Conservation (phyloP, 1,284 basidiomycete species). For the Moniliella sp. region DNA sequence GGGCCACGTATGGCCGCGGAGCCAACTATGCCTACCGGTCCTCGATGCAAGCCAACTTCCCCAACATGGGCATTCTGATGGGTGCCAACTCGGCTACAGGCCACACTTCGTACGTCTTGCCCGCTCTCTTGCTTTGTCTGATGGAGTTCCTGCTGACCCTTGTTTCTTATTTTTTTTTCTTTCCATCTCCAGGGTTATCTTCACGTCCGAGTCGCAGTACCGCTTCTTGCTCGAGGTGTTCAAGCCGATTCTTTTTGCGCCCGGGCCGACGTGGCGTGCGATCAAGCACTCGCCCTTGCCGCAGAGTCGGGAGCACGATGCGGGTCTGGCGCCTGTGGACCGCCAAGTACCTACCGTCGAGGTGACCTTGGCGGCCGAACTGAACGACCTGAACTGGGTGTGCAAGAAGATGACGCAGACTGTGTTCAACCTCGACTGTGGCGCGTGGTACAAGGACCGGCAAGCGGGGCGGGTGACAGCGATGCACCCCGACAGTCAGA, state of each 20-base stretch:
- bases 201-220: too few species aligned
- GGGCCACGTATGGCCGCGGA: too few species aligned
- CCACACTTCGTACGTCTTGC: conserved; percentile 16
- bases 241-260: too few species aligned
- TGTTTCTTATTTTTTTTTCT: too few species aligned
- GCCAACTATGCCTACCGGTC: too few species aligned
- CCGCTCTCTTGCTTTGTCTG: too few species aligned
- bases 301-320: conserved; percentile 6
- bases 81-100: conserved; percentile 1
- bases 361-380: background rate
- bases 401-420: conserved; percentile 13
- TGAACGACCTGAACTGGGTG: conserved; percentile 21
- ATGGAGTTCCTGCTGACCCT: too few species aligned
- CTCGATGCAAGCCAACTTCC: conserved; percentile 1
- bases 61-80: conserved; percentile 1
- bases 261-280: conserved; percentile 8
- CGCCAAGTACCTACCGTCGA: background rate
- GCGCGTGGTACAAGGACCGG: conserved; percentile 23
- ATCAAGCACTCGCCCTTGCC: conserved; percentile 20
- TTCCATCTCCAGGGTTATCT: too few species aligned
- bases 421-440: conserved; percentile 17
- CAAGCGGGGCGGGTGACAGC: conserved; percentile 15
- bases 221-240: too few species aligned
- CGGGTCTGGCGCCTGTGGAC: background rate
- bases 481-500: conserved; percentile 26